phyloP scores from a whole-genome alignment of 2,329 filamentous ascomycete genomes.

The Monosporascus sp. region DNA sequence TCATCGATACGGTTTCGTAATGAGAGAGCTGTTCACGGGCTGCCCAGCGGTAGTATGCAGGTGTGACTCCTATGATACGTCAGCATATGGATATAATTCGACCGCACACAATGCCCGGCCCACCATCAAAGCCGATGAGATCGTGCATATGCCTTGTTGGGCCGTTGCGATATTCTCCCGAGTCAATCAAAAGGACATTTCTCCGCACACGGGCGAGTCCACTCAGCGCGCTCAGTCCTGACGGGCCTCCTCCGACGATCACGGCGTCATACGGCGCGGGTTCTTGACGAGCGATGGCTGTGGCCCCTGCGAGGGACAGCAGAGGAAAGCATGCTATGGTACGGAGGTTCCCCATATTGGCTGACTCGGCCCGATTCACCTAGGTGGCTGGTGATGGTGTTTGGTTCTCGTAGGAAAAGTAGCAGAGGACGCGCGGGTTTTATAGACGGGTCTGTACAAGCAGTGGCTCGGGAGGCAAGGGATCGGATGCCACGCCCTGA shows the following conservation, averaged over 20 bases:
- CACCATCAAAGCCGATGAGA: constrained; percentile 55
- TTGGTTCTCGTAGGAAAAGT: no score
- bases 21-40: constrained; percentile 47
- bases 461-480: no score
- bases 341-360: constrained; percentile 11
- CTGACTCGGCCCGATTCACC: not conserved
- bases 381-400: no score
- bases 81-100: not conserved
- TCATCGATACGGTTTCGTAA: constrained; percentile 44
- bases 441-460: no score
- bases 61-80: constrained; percentile 39
- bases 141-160: constrained; percentile 56
- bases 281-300: constrained; percentile 3
- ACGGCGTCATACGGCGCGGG: constrained; percentile 44
- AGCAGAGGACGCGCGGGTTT: no score
- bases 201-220: constrained; percentile 54
- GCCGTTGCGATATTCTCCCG: constrained; percentile 51
- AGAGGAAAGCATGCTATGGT: constrained; percentile 8
- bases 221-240: constrained; percentile 49
- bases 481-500: no score
- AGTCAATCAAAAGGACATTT: constrained; percentile 51
- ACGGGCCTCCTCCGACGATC: constrained; percentile 52
- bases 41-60: constrained; percentile 46
- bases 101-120: not conserved
- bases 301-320: constrained; percentile 9